phyloP scores from a whole-genome alignment of 2,329 filamentous ascomycete species.

The Elsinoe arachidis region DNA sequence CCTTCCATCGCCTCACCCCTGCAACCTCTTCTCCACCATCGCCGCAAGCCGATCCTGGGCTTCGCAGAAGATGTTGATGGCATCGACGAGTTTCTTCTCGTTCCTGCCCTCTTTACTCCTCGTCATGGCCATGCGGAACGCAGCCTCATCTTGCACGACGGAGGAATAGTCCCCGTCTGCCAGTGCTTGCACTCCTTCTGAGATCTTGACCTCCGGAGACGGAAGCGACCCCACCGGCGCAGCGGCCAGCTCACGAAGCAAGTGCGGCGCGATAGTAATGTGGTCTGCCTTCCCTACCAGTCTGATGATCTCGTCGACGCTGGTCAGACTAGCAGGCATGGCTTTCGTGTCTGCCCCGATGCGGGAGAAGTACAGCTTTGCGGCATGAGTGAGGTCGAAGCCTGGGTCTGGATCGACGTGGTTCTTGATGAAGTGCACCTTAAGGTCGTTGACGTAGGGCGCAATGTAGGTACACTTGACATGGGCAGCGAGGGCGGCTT shows the following conservation, averaged over 20 bases:
- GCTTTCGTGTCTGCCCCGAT: constrained; percentile 41
- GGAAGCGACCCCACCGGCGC: background rate
- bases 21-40: background rate
- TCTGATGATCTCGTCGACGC: constrained; percentile 48
- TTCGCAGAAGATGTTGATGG: constrained; percentile 16
- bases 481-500: constrained; percentile 50
- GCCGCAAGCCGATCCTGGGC: constrained; percentile 13
- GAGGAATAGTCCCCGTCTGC: background rate
- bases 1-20: background rate
- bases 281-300: constrained; percentile 48
- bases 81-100: constrained; percentile 15
- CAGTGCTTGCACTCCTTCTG: background rate
- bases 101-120: background rate
- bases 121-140: constrained; percentile 12
- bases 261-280: constrained; percentile 49
- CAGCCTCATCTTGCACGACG: background rate
- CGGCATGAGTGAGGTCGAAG: constrained; percentile 43
- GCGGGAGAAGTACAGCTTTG: constrained; percentile 45
- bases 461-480: constrained; percentile 54
- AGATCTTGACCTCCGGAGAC: background rate
- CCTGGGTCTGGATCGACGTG: constrained; percentile 41
- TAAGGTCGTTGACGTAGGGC: constrained; percentile 56
- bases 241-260: constrained; percentile 34
- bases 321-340: constrained; percentile 50
- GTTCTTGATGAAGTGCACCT: constrained; percentile 40